Conservation (phyloP, 2,329 filamentous ascomycete species). For the Pseudogymnoascus sp. region DNA sequence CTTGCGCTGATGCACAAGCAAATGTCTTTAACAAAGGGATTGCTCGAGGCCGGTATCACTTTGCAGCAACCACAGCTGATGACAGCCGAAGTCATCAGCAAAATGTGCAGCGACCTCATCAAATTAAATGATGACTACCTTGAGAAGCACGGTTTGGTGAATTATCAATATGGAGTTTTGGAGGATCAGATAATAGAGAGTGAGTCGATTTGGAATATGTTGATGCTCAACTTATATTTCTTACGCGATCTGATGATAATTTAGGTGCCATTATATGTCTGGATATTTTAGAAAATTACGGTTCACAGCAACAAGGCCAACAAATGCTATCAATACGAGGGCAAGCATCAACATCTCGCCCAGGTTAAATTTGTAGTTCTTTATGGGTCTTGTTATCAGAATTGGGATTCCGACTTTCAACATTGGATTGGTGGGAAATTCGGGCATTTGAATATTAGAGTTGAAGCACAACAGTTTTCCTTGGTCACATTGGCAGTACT, state of each 20-base stretch:
- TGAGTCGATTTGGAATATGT: constrained; percentile 40
- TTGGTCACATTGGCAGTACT: neutral
- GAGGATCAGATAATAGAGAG: constrained; percentile 83
- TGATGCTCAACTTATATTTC: neutral
- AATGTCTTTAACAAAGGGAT: constrained; percentile 56
- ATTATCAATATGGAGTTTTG: constrained; percentile 95
- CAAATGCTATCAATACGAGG: neutral
- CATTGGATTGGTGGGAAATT: neutral
- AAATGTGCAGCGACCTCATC: constrained; percentile 75
- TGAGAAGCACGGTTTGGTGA: constrained; percentile 86
- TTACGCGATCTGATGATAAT: neutral
- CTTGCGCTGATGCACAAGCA: constrained; percentile 75
- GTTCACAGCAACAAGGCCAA: neutral
- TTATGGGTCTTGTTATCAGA: neutral
- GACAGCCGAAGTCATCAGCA: constrained; percentile 60
- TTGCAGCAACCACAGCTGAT: constrained; percentile 56
- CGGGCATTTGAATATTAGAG: neutral
- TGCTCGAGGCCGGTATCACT: constrained; percentile 52
- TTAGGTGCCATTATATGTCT: neutral
- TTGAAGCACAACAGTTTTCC: neutral
- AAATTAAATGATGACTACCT: constrained; percentile 70
- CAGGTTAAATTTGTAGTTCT: neutral
- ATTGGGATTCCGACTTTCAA: neutral
- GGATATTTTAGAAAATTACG: neutral
- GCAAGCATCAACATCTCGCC: neutral